Conservation (phyloP, 1,284 basidiomycete genomes). For the Microbotryum lychnidis-dioicae region DNA sequence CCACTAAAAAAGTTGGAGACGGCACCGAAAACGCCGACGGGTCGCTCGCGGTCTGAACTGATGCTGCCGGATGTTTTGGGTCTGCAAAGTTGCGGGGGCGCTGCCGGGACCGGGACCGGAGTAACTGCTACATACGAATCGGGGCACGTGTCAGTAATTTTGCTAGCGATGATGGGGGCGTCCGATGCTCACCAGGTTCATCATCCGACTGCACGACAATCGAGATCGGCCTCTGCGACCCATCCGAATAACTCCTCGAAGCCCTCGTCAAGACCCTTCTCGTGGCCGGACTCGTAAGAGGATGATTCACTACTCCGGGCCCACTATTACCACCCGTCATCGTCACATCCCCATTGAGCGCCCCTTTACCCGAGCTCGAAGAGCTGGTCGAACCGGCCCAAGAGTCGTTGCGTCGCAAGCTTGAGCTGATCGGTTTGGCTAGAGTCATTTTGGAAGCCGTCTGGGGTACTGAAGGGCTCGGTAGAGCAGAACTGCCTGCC, state of each 20-base stretch:
- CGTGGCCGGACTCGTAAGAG: neutral
- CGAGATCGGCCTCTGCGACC: neutral
- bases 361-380: neutral
- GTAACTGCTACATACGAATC: neutral
- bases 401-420: neutral
- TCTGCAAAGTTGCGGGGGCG: neutral
- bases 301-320: neutral
- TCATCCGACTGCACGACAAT: too few species aligned
- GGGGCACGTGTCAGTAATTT: too few species aligned
- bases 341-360: neutral
- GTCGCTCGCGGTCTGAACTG: neutral
- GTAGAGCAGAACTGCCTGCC: neutral
- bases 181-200: too few species aligned
- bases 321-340: neutral
- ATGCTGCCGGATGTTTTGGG: conserved; percentile 4
- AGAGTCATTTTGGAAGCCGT: conserved; percentile 1
- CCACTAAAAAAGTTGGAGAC: conserved; percentile 15
- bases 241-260: conserved; percentile 8
- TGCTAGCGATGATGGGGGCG: neutral
- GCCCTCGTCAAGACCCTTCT: conserved; percentile 2
- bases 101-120: neutral
- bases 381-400: neutral
- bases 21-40: conserved; percentile 7
- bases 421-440: neutral
- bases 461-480: conserved; percentile 1